Base-by-base conservation (phyloP, 2,329 filamentous ascomycete genomes). In the Niveomyces coronatus region DNA sequence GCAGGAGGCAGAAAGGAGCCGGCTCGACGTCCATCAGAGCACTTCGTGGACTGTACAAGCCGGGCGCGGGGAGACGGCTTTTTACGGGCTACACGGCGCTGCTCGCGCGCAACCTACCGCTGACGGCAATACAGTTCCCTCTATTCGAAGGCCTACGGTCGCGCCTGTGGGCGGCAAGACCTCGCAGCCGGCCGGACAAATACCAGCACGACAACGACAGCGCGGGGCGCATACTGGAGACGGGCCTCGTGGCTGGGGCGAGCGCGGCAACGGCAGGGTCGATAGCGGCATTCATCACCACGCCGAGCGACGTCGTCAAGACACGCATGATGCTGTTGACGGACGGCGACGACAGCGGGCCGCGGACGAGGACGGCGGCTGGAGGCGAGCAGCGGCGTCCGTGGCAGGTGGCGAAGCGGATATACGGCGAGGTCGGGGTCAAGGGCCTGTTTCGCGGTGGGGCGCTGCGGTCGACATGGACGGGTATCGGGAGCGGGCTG, bases 281-380 rank as follows among this genome's bases (percentile, higher is more conserved):
- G 5, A 57, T 89, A 8, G 80, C 86, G 0, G 83, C 87, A 1
- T 71, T 84, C 9, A 56, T 91, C n/a, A 94, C 87, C 2, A 94
- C 87, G 35, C 88, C 88, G 0, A 76, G 87, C 39, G 88, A 94
- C 57, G 85, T 94, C 9, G 74, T 94, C 17, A 94, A 94, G 65
- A 94, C 87, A 46, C 65, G 85, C 35, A 82, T 94, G 60, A 94
- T 94, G 87, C 65, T 94, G 18, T 68, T 71, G 20, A 77, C 77
- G 2, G 67, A 64, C 11, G 54, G 47, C 14, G 40, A 55, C 40
- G 43, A 49, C 37, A 43, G 47, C 37, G 48, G 53, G 3, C 3
- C 10, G 41, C 53, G 35, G 10, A 51, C 46, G n/a, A 14, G 15
- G 11, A 11, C 4, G 24, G 10, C 16, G 13, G 15, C 14, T 6